A percentile compares a stretch with the other conserved stretches of the same genome.
phyloP scores from a whole-genome alignment of 2,329 filamentous ascomycete genomes.

The Furcasterigmium furcatum region DNA sequence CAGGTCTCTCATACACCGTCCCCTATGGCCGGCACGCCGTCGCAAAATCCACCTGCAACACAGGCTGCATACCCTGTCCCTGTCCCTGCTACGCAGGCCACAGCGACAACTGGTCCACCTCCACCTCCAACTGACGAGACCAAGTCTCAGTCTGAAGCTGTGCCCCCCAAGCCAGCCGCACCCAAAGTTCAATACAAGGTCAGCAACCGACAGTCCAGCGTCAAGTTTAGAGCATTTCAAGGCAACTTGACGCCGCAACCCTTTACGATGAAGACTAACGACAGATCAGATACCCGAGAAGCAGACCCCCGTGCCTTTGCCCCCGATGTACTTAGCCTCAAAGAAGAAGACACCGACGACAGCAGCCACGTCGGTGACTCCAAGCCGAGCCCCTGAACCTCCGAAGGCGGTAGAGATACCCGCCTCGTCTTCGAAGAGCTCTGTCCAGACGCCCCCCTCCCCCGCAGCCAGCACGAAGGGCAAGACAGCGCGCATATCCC shows the following conservation, averaged over 20 bases:
- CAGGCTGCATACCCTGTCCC: no score
- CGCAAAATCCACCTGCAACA: no score
- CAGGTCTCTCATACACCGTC: no score
- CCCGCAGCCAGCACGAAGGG: not conserved
- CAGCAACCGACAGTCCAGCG: not conserved
- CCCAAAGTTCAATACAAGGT: conserved; percentile 15
- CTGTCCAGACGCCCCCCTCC: not conserved
- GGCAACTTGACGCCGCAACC: not conserved
- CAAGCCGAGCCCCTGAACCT: conserved; percentile 1
- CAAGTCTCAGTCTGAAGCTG: conserved; percentile 6
- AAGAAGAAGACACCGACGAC: conserved; percentile 25
- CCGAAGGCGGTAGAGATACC: not conserved
- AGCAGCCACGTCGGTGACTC: not conserved
- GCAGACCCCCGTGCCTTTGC: conserved; percentile 40
- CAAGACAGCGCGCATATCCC: not conserved
- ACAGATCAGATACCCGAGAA: conserved; percentile 29
- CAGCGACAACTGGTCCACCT: no score
- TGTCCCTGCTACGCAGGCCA: no score
- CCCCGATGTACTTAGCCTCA: conserved; percentile 38
- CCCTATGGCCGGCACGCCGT: no score
- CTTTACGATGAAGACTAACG: conserved; percentile 20
- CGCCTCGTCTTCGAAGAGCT: not conserved
- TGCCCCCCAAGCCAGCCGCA: conserved; percentile 5
- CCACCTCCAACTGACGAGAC: not conserved
- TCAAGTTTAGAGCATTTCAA: not conserved